Conservation (phyloP, 1,284 basidiomycete species). For the Tylopilus sp. region DNA sequence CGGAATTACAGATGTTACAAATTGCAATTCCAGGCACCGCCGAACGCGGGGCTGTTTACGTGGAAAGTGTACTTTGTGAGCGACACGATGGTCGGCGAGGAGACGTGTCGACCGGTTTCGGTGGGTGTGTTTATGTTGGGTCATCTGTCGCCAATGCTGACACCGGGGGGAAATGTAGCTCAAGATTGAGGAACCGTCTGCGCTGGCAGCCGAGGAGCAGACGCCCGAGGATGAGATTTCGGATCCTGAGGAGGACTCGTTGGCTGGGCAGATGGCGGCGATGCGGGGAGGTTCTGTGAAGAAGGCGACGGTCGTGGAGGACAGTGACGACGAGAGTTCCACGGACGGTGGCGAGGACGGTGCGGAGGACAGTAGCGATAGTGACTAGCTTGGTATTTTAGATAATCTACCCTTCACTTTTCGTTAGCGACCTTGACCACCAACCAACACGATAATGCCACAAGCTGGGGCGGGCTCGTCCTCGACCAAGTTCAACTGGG, state of each 20-base stretch:
- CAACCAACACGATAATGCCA: slow-evolving; percentile 6
- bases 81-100: slow-evolving; percentile 87
- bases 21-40: slow-evolving; percentile 94
- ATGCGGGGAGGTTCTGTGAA: slow-evolving; percentile 93
- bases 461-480: background rate
- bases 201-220: slow-evolving; percentile 55
- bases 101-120: slow-evolving; percentile 68
- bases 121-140: slow-evolving; percentile 40
- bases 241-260: slow-evolving; percentile 90
- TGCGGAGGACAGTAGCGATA: slow-evolving; percentile 26
- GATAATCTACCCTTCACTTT: background rate
- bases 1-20: slow-evolving; percentile 80
- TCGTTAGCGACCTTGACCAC: background rate
- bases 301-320: slow-evolving; percentile 43
- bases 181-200: slow-evolving; percentile 73
- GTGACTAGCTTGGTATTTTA: slow-evolving; percentile 20
- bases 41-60: slow-evolving; percentile 78
- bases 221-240: slow-evolving; percentile 87
- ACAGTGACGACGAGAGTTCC: slow-evolving; percentile 43
- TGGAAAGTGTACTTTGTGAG: slow-evolving; percentile 86
- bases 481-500: slow-evolving; percentile 48
- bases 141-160: too few relatives aligned
- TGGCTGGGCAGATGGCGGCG: slow-evolving; percentile 97
- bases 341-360: slow-evolving; percentile 24
- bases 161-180: slow-evolving; percentile 46